A percentile compares a stretch with the other conserved stretches of the same genome.
These are phyloP conservation scores for Coemansia sp. DNA, from an alignment of 192 early-diverging fungal genomes.

Conservation along the genomic window DNA sequence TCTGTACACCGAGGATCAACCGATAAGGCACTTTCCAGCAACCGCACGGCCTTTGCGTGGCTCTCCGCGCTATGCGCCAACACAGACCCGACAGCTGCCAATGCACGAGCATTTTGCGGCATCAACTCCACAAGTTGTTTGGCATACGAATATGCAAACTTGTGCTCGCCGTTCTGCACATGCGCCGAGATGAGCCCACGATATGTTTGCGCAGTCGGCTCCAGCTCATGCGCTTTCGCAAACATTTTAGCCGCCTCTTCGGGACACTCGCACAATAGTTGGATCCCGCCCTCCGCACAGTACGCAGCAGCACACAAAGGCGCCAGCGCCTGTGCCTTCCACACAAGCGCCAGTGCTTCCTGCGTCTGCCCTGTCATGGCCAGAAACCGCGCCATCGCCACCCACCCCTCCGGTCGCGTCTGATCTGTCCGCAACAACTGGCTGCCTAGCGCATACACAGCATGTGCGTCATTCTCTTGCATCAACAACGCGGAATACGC, in stretches of 20 bases:
- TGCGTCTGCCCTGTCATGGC: slow-evolving; percentile 21
- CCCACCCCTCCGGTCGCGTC: slow-evolving; percentile 42
- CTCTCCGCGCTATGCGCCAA: slow-evolving; percentile 46
- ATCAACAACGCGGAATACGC: slow-evolving; percentile 31
- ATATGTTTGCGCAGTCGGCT: slow-evolving; percentile 22
- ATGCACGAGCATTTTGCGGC: slow-evolving; percentile 28
- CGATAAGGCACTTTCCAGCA: slow-evolving; percentile 33
- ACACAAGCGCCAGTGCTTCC: slow-evolving; percentile 45
- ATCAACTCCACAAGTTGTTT: slow-evolving; percentile 40
- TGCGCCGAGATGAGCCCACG: slow-evolving; percentile 21
- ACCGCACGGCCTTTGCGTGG: slow-evolving; percentile 27
- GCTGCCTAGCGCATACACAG: slow-evolving; percentile 34
- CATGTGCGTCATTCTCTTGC: slow-evolving; percentile 13
- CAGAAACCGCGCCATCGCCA: slow-evolving; percentile 48
- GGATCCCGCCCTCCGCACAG: slow-evolving; percentile 36
- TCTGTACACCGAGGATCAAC: slow-evolving; percentile 22
- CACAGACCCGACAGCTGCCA: slow-evolving; percentile 42
- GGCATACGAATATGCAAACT: slow-evolving; percentile 46
- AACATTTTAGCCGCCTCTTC: slow-evolving; percentile 33
- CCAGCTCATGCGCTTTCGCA: slow-evolving; percentile 30
- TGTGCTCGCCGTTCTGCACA: slow-evolving; percentile 27
- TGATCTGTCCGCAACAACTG: slow-evolving; percentile 38
- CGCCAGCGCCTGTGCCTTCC: slow-evolving; percentile 49
- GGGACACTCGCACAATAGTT: slow-evolving; percentile 22
- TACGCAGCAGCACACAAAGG: slow-evolving; percentile 29